Evolutionary conservation across 768 basidiomycete species (phyloP).

Genomic region (Naganishia onofrii): DNA sequence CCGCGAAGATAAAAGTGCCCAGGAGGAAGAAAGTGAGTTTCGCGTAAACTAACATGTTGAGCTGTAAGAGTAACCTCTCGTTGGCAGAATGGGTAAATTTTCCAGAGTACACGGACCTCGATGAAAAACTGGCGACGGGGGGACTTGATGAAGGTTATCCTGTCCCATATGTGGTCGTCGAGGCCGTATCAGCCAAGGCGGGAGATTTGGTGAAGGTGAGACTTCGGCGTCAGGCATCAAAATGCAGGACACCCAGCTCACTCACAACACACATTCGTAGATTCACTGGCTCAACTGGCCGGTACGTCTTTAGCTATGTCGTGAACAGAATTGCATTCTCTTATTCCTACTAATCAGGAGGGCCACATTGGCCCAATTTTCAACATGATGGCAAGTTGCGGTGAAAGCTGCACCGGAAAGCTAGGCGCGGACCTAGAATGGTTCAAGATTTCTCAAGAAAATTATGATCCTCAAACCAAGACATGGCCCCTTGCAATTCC

Average conservation of each 20-base stretch:
- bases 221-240: not conserved
- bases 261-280: not conserved
- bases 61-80: not conserved
- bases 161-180: not conserved
- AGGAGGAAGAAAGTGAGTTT: not conserved
- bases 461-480: not conserved
- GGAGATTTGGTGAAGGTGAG: slow-evolving; percentile 7
- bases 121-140: not conserved
- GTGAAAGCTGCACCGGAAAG: slow-evolving; percentile 3
- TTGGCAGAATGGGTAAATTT: not conserved
- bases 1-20: too few relatives aligned
- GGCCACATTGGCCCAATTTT: not conserved
- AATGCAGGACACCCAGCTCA: not conserved
- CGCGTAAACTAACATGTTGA: not conserved
- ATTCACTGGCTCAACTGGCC: slow-evolving; percentile 3
- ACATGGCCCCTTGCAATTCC: not conserved
- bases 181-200: not conserved
- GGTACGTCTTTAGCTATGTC: not conserved
- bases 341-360: not conserved
- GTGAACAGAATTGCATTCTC: not conserved
- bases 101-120: not conserved
- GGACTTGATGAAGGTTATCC: not conserved
- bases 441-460: slow-evolving; percentile 23
- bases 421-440: slow-evolving; percentile 17
- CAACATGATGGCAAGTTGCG: slow-evolving; percentile 24